phyloP scores from a whole-genome alignment of 805 yeast genomes.

The Metschnikowia baotianmanensis region DNA sequence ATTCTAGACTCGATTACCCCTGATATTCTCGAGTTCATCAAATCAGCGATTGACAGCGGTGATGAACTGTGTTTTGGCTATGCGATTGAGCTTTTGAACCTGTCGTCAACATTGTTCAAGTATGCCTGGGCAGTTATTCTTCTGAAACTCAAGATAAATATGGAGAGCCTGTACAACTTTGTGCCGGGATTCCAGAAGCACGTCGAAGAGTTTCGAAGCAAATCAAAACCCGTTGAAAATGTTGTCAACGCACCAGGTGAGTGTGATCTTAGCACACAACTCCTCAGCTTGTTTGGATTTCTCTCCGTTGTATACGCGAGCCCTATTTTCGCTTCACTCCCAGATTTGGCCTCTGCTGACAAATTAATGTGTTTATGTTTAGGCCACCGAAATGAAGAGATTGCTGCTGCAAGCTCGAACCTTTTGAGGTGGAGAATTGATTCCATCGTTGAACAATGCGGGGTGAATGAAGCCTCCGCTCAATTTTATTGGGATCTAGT shows the following conservation, averaged over 20 bases:
- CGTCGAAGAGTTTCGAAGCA: neutral
- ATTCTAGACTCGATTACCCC: too few relatives aligned
- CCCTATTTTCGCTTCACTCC: neutral
- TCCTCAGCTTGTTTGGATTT: slow-evolving; percentile 4
- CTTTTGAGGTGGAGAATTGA: slow-evolving; percentile 55
- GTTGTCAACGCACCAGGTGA: neutral
- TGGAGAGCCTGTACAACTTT: slow-evolving; percentile 12
- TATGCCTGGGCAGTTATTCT: slow-evolving; percentile 5
- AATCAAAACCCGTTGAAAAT: neutral
- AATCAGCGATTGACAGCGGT: slow-evolving; percentile 3
- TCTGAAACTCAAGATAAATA: slow-evolving; percentile 3
- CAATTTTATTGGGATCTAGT: slow-evolving; percentile 47
- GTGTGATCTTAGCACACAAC: neutral
- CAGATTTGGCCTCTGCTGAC: slow-evolving; percentile 13
- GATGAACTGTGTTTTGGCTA: neutral
- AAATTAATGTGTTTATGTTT: slow-evolving; percentile 31
- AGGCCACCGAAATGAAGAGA: slow-evolving; percentile 35
- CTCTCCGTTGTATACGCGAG: slow-evolving; percentile 4
- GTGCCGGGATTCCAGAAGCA: slow-evolving; percentile 7
- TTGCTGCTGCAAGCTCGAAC: slow-evolving; percentile 38
- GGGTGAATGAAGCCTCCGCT: slow-evolving; percentile 9
- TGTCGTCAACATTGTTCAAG: slow-evolving; percentile 2
- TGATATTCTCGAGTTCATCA: neutral
- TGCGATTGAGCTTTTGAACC: slow-evolving; percentile 5
- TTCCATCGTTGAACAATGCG: slow-evolving; percentile 22